A percentile compares a stretch with the other conserved stretches of the same genome.
phyloP scores from a whole-genome alignment of 805 yeast genomes.

The Monosporozyma siamensis region DNA sequence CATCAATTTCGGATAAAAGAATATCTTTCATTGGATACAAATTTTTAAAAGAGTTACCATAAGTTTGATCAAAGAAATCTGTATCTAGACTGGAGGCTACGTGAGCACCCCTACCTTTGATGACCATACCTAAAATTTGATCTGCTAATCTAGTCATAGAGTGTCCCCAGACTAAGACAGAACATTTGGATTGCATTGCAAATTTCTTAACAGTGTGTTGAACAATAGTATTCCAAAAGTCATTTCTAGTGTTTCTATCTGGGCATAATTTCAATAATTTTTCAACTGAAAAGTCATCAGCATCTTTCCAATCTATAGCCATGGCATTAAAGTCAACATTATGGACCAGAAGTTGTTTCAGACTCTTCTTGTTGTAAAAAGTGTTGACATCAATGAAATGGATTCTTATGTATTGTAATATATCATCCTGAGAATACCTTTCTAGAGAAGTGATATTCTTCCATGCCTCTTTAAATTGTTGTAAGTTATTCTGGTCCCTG shows the following conservation, averaged over 20 bases:
- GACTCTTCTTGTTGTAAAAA: slow-evolving; percentile 28
- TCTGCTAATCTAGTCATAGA: slow-evolving; percentile 80
- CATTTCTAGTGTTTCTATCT: slow-evolving; percentile 57
- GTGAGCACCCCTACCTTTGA: slow-evolving; percentile 75
- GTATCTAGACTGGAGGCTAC: slow-evolving; percentile 47
- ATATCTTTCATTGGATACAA: slow-evolving; percentile 72
- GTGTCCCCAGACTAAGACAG: slow-evolving; percentile 51
- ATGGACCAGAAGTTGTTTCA: slow-evolving; percentile 30
- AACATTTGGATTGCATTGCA: slow-evolving; percentile 43
- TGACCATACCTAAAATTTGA: slow-evolving; percentile 66
- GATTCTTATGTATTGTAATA: slow-evolving; percentile 30
- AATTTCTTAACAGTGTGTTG: slow-evolving; percentile 38
- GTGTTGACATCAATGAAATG: slow-evolving; percentile 36
- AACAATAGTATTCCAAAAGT: slow-evolving; percentile 41
- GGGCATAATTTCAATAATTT: slow-evolving; percentile 24
- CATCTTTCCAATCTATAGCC: slow-evolving; percentile 2
- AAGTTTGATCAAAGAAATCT: slow-evolving; percentile 17
- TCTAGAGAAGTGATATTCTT: slow-evolving; percentile 6
- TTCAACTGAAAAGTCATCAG: slow-evolving; percentile 1
- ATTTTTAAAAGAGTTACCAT: slow-evolving; percentile 33
- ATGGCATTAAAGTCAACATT: slow-evolving; percentile 18
- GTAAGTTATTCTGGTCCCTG: slow-evolving; percentile 15
- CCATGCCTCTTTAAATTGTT: slow-evolving; percentile 10
- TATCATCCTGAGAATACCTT: slow-evolving; percentile 14
- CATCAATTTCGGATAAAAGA: slow-evolving; percentile 54